phyloP scores from a whole-genome alignment of 495 filamentous ascomycete species.

The Penicillium soppii region DNA sequence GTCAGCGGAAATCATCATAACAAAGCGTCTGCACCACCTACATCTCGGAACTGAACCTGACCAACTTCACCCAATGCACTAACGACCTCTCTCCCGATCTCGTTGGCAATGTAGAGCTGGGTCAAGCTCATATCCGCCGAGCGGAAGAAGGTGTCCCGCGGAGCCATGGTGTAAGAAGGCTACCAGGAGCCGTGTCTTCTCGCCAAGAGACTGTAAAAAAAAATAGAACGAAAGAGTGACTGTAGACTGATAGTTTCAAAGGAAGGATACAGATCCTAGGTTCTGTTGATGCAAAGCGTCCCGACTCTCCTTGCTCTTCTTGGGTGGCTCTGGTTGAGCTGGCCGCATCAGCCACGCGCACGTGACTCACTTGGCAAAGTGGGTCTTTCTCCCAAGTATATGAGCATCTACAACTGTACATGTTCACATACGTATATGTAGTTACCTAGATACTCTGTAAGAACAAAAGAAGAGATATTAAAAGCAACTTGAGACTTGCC shows the following conservation, averaged over 20 bases:
- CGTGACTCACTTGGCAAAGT: constrained; percentile 13
- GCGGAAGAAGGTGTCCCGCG: constrained; percentile 94
- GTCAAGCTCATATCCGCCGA: constrained; percentile 99
- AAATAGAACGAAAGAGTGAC: constrained; percentile 3
- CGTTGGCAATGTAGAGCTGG: constrained; percentile 97
- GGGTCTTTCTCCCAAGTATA: too few relatives aligned
- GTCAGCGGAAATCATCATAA: background rate
- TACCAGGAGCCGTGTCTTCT: constrained; percentile 28
- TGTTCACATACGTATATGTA: too few relatives aligned
- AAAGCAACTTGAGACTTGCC: too few relatives aligned
- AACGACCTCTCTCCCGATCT: constrained; percentile 96
- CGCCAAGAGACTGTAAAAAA: constrained; percentile 17
- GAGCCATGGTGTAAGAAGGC: constrained; percentile 45
- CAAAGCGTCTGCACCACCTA: constrained; percentile 45
- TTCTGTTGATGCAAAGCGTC: background rate
- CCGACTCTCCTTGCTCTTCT: constrained; percentile 7
- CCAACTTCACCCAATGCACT: constrained; percentile 95
- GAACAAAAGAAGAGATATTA: too few relatives aligned
- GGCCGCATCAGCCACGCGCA: constrained; percentile 13
- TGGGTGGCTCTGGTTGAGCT: constrained; percentile 17
- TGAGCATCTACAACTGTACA: too few relatives aligned
- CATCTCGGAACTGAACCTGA: constrained; percentile 94
- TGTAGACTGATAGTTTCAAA: constrained; percentile 4
- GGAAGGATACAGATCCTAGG: constrained; percentile 16
- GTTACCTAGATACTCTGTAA: too few relatives aligned